Conservation (phyloP, 331 rosid species). For the Acacia pycnantha region DNA sequence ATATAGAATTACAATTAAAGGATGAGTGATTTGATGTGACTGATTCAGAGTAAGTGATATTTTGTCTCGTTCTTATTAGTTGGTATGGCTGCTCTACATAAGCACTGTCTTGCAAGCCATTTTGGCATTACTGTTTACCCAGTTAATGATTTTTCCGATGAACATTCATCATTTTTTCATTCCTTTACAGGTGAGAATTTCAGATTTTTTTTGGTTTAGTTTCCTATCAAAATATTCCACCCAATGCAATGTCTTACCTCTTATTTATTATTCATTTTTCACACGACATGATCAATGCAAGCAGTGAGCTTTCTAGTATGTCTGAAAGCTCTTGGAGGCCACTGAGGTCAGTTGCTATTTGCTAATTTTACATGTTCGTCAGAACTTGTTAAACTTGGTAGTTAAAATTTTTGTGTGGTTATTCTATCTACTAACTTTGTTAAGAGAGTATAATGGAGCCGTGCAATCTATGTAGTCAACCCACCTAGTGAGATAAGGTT, state of each 20-base stretch:
- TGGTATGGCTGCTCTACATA: not conserved
- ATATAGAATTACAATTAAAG: not conserved
- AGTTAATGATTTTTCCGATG: not conserved
- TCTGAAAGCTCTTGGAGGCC: not conserved
- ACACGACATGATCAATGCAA: not conserved
- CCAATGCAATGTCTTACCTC: not conserved
- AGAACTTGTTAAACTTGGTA: not conserved
- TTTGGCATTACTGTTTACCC: not conserved
- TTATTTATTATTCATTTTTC: not conserved
- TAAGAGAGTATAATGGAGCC: too few species aligned
- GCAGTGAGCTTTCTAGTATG: not conserved
- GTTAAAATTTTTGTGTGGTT: not conserved
- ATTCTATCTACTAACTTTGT: not conserved
- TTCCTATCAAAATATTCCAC: not conserved
- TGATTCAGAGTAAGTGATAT: not conserved
- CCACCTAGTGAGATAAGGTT: too few species aligned
- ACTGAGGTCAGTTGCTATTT: conserved; percentile 8
- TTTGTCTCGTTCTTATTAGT: not conserved
- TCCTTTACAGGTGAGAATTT: not conserved
- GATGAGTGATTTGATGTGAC: not conserved
- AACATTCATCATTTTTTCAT: not conserved
- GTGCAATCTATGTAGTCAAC: too few species aligned
- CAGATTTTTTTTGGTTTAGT: not conserved
- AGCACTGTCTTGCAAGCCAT: not conserved
- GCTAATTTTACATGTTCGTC: not conserved